Base-by-base conservation (phyloP, 179 eudicot species). In the Silene vulgaris region DNA sequence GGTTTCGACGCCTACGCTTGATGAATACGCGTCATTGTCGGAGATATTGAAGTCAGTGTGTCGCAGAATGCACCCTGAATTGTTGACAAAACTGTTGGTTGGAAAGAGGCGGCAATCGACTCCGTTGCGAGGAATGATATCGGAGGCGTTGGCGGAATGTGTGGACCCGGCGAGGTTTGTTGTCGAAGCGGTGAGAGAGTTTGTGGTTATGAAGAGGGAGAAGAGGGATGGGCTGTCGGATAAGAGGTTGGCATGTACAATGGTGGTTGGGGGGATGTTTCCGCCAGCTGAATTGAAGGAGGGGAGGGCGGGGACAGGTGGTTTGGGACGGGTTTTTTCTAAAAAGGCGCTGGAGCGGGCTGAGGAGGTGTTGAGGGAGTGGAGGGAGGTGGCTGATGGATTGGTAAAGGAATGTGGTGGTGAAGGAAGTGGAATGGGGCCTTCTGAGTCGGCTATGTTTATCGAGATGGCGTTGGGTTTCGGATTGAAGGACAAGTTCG, bases 381-480 rank as follows among this genome's bases (percentile, higher is more conserved):
- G 85, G 80, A 80, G 74, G 28, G 86, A 81, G 71, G 77, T 69
- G 26, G 84, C 79, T 19, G 84, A 80, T 64, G 72, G 62, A 43
- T 80, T 71, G 68, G 74, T 8, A 20, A 75, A 0, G 70, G 79
- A 68, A 77, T 78, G 28, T 43, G 82, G 69, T 54, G 84, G 81
- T 7, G 80, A 40, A 3, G 32, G 45, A 20, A 70, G 64, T 61
- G 81, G 82, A 30, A 81, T 82, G 60, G 89, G 85, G 8, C 78
- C 88, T 0, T 84, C 88, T 3, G 91, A 88, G 83, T 84, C 80
- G 0, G 66, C 81, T 0, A 86, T 85, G 84, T 81, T 88, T 71
- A 68, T 88, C 81, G 86, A 86, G 40, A 37, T 85, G 48, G 87
- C 86, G 71, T 30, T 82, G 26, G 88, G 91, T 68, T 84, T 88